Conservation (phyloP, 345 rosid genomes). For the Rhizophora mangle region DNA sequence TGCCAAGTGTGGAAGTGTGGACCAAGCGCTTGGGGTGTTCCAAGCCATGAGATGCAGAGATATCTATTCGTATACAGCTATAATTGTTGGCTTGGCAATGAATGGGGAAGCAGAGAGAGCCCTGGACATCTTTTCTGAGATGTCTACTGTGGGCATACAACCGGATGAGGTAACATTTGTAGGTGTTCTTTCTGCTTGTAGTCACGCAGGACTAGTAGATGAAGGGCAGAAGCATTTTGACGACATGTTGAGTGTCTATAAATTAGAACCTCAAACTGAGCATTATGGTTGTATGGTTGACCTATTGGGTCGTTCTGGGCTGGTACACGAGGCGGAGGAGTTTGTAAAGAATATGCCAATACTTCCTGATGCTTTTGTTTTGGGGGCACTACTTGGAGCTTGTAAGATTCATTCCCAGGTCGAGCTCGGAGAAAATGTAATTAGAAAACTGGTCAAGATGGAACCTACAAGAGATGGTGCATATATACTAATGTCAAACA, state of each 20-base stretch:
- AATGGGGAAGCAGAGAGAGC: constrained; percentile 46
- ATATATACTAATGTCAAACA: constrained; percentile 49
- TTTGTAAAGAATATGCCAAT: constrained; percentile 45
- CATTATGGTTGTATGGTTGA: constrained; percentile 62
- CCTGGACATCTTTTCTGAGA: constrained; percentile 40
- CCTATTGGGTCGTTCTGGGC: constrained; percentile 55
- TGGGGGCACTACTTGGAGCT: constrained; percentile 56
- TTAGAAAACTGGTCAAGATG: constrained; percentile 33
- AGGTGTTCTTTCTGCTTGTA: constrained; percentile 49
- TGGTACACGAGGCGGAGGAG: constrained; percentile 36
- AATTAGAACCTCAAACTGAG: constrained; percentile 47
- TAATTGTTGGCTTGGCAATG: constrained; percentile 48
- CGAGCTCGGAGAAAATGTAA: constrained; percentile 44
- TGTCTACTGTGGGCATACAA: constrained; percentile 34
- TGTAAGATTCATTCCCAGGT: constrained; percentile 43
- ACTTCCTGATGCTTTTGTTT: constrained; percentile 45
- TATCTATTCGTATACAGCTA: constrained; percentile 51
- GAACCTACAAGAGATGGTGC: constrained; percentile 45
- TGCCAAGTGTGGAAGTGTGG: constrained; percentile 53
- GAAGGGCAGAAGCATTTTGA: constrained; percentile 46
- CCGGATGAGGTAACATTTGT: constrained; percentile 53
- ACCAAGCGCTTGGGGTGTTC: constrained; percentile 38
- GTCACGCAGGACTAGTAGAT: constrained; percentile 49
- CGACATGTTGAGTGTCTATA: constrained; percentile 43
- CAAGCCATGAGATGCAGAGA: constrained; percentile 34